phyloP scores from a whole-genome alignment of 305 asterid genomes.

The Salvia sclarea region DNA sequence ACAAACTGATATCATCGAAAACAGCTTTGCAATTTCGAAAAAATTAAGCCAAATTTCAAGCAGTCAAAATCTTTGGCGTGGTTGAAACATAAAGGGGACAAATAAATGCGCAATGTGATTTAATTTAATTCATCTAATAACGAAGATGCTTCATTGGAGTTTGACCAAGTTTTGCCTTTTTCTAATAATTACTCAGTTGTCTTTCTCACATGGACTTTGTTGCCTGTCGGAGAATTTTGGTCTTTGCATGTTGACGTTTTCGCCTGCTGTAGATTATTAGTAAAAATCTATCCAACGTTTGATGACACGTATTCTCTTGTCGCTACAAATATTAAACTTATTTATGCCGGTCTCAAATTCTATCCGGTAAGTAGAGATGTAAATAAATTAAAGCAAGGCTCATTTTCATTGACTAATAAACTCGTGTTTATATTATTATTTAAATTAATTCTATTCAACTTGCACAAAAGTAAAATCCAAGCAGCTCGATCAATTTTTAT shows the following conservation, averaged over 20 bases:
- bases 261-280: not conserved
- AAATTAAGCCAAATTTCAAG: no score
- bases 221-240: constrained; percentile 29
- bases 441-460: not conserved
- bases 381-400: not conserved
- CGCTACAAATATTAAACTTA: constrained; percentile 6
- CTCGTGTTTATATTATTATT: not conserved
- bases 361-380: not conserved
- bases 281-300: not conserved
- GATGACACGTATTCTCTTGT: not conserved
- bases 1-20: no score
- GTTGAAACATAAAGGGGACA: no score
- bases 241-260: constrained; percentile 28
- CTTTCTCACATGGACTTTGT: constrained; percentile 36
- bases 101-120: not conserved
- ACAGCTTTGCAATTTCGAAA: no score
- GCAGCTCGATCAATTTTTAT: not conserved
- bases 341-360: constrained; percentile 8
- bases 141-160: not conserved
- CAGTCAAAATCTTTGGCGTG: no score
- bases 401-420: not conserved
- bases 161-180: constrained; percentile 24
- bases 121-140: not conserved
- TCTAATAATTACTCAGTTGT: constrained; percentile 1
- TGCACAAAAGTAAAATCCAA: not conserved